Evolutionary conservation across 495 filamentous ascomycete genomes (phyloP).

Genomic region (Penicillium arizonense): DNA sequence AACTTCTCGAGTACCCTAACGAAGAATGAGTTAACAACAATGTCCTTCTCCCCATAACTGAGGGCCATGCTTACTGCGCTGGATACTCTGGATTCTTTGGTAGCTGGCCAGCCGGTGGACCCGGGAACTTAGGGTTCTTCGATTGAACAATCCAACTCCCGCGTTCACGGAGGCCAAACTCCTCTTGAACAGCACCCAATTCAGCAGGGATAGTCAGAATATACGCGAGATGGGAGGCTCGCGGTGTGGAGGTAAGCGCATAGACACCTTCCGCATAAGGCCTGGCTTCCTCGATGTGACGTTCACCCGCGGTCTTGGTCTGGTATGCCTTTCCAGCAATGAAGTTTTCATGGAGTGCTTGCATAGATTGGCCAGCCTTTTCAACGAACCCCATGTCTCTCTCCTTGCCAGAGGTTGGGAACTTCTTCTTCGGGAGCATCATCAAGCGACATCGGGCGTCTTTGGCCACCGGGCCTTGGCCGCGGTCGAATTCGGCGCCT

Average conservation of each 20-base stretch:
- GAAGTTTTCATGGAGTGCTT: slow-evolving; percentile 71
- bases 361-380: slow-evolving; percentile 63
- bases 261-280: slow-evolving; percentile 87
- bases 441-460: slow-evolving; percentile 67
- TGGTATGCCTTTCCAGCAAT: slow-evolving; percentile 65
- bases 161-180: slow-evolving; percentile 67
- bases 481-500: slow-evolving; percentile 61
- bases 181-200: slow-evolving; percentile 69
- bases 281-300: slow-evolving; percentile 67
- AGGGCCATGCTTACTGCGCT: slow-evolving; percentile 54
- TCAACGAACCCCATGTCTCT: slow-evolving; percentile 84
- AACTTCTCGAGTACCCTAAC: slow-evolving; percentile 70
- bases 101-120: slow-evolving; percentile 61
- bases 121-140: slow-evolving; percentile 73
- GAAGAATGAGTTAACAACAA: background rate
- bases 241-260: slow-evolving; percentile 69
- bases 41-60: background rate
- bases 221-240: slow-evolving; percentile 77
- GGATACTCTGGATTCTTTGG: slow-evolving; percentile 70
- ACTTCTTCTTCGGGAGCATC: slow-evolving; percentile 81
- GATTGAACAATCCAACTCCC: slow-evolving; percentile 79
- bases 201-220: slow-evolving; percentile 75
- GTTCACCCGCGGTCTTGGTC: slow-evolving; percentile 72
- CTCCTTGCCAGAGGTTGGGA: slow-evolving; percentile 70
- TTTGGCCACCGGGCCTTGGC: slow-evolving; percentile 57